Evolutionary conservation across 805 yeast genomes (phyloP).

Genomic region (Candida dajiaensis): DNA sequence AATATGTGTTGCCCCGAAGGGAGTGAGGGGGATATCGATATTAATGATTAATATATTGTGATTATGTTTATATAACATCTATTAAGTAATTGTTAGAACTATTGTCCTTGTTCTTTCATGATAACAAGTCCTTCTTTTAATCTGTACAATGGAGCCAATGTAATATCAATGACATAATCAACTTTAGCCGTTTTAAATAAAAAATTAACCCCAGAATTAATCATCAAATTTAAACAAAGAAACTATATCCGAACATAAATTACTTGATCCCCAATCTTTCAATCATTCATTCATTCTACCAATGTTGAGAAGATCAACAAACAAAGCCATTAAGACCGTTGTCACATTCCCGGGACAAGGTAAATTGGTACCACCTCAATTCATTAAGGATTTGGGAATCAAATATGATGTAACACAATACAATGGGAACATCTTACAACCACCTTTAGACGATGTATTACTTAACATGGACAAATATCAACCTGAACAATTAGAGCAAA

Average conservation of each 20-base stretch:
- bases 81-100: too few relatives aligned
- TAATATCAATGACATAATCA: neutral
- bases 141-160: too few relatives aligned
- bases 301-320: neutral
- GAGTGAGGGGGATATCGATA: too few relatives aligned
- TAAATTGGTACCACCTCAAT: neutral
- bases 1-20: too few relatives aligned
- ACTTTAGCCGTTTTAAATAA: neutral
- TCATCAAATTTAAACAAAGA: neutral
- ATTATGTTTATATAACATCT: too few relatives aligned
- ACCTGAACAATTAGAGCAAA: slow-evolving; percentile 10
- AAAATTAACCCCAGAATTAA: neutral
- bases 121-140: too few relatives aligned
- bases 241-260: neutral
- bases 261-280: too few relatives aligned
- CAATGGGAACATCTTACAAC: neutral
- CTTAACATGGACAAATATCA: neutral
- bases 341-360: slow-evolving; percentile 25
- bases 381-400: neutral
- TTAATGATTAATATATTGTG: too few relatives aligned
- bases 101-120: too few relatives aligned
- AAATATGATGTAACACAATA: neutral
- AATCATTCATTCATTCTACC: neutral
- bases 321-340: slow-evolving; percentile 3
- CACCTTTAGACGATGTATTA: neutral